Base-by-base conservation (phyloP, 768 basidiomycete genomes). In the Lentinula detonsa region DNA sequence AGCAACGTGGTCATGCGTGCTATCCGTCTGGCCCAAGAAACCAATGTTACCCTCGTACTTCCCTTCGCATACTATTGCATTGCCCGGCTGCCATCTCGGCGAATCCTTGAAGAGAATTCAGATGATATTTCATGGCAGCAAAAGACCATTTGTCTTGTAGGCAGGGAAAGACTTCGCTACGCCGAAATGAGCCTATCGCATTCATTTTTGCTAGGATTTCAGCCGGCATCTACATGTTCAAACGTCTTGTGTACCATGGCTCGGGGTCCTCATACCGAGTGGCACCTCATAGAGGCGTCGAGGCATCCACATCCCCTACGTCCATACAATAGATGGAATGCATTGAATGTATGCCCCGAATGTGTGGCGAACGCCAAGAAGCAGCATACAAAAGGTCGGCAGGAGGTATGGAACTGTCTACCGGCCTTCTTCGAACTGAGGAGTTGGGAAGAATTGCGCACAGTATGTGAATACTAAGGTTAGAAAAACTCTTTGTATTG, bases 31-130 rank as follows among this genome's bases (percentile, higher is more conserved):
- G 81, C 79, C 0, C 74, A 73, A 49, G 72, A 74, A 37, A 77
- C 71, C 53, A 69, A 74, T 57, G 66, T 81, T 15, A 73, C 70
- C 16, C 68, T 71, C 16, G 67, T 79, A 18, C 71, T 84, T 3
- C 82, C 82, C 0, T 81, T 80, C 63, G 76, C 78, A 0, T 82
- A 75, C 65, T 83, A 83, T 67, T 78, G 78, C 67, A 69, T 82
- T 42, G 78, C 80, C 9, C 76, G 77, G 9, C 74, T 78, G 62
- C 69, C 72, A 11, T 70, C 75, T 34, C 68, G 71, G 11, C 72
- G 78, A 3, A 69, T 78, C 54, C 73, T 78, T 54, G 68, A 73
- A 28, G 71, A 75, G 49, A 65, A 74, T 3, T 61, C 74, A 3
- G 60, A 63, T 1, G 75, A 78, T 57, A 69, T 80, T 4, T 71